Percentiles rank a stretch among this genome's conserved stretches.
These are phyloP conservation scores for Thielaviopsis punctulata DNA, from an alignment of 2,329 filamentous ascomycete genomes.

Conservation along the genomic window DNA sequence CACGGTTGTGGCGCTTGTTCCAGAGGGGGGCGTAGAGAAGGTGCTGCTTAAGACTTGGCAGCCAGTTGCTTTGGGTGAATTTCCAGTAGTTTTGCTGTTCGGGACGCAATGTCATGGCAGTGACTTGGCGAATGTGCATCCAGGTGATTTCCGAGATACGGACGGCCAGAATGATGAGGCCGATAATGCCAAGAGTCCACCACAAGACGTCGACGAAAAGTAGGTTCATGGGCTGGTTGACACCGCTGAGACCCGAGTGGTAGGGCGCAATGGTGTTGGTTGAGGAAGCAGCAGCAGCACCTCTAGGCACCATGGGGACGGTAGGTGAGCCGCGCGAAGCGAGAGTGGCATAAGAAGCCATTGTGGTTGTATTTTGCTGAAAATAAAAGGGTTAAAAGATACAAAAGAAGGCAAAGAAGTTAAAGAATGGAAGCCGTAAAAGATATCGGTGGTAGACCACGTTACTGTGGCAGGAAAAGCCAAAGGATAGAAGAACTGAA, in stretches of 20 bases:
- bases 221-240: conserved; percentile 41
- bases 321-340: conserved; percentile 17
- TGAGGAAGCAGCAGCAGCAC: conserved; percentile 18
- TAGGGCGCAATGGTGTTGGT: conserved; percentile 34
- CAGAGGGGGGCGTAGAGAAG: conserved; percentile 43
- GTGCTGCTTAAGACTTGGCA: conserved; percentile 44
- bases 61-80: conserved; percentile 38
- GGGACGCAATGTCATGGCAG: conserved; percentile 36
- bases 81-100: conserved; percentile 43
- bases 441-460: background rate
- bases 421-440: background rate
- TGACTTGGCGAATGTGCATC: conserved; percentile 40
- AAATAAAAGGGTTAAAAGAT: background rate
- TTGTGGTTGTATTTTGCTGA: background rate
- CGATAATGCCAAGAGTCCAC: conserved; percentile 42
- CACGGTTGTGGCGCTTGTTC: conserved; percentile 50
- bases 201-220: conserved; percentile 40
- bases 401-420: background rate
- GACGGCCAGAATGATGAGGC: conserved; percentile 33
- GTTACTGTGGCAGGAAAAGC: background rate
- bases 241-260: conserved; percentile 38
- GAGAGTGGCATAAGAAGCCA: background rate
- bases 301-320: conserved; percentile 17
- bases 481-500: background rate
- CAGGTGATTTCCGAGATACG: conserved; percentile 36